Conservation (phyloP, 2,329 filamentous ascomycete genomes). For the Helotiales sp. region DNA sequence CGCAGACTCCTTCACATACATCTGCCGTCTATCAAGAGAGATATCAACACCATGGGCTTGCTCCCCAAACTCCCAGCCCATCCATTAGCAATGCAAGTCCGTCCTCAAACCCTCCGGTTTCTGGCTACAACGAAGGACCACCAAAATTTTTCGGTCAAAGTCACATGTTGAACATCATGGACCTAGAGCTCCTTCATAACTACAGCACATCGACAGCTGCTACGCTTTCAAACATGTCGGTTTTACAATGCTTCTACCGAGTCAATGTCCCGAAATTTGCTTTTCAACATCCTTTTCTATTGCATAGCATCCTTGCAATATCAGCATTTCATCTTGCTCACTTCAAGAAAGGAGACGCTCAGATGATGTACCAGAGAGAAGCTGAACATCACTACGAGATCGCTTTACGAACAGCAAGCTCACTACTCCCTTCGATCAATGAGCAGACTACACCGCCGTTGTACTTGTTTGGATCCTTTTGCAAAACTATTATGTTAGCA, state of each 20-base stretch:
- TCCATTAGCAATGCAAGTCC: neutral
- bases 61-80: neutral
- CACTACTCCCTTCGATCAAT: conserved; percentile 35
- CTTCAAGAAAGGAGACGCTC: conserved; percentile 3
- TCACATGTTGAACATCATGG: conserved; percentile 3
- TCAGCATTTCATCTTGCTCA: conserved; percentile 21
- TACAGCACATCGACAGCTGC: conserved; percentile 19
- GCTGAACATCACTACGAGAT: conserved; percentile 4
- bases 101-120: neutral
- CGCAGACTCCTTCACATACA: neutral
- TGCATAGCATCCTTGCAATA: conserved; percentile 22
- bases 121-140: neutral
- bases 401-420: conserved; percentile 27
- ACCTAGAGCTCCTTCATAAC: conserved; percentile 25
- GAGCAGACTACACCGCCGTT: conserved; percentile 36
- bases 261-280: conserved; percentile 18
- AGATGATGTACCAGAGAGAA: neutral
- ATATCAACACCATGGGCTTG: neutral
- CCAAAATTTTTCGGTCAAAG: neutral
- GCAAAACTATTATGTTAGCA: conserved; percentile 37
- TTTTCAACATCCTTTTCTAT: conserved; percentile 20
- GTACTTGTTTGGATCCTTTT: conserved; percentile 40
- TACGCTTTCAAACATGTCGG: conserved; percentile 12
- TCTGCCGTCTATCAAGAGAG: neutral
- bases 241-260: conserved; percentile 15